Evolutionary conservation across 1,284 basidiomycete genomes (phyloP), one percentile per base, ranked within the genome.

Genomic region (Cryptococcus amylolentus): DNA sequence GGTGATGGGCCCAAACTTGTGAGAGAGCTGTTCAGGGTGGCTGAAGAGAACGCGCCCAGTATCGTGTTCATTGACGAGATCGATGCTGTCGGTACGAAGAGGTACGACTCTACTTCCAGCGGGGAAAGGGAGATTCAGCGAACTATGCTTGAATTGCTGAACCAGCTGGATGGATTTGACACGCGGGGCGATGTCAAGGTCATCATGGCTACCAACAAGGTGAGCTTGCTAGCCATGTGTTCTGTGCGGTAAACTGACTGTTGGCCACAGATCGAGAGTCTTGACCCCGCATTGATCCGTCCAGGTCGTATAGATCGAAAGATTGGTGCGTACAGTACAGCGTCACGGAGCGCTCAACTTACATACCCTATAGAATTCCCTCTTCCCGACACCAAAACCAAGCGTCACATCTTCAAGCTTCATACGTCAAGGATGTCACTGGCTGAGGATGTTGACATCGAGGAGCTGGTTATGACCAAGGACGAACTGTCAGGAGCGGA

Each of bases 31-130:
- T 99, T 99, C 84, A 85, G 93, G 57, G 88, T 97, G 5, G 96
- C 96, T 9, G 94, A 97, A 77, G 94, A 98, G 73, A 89, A 98
- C 71, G 91, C 94, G 12, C 95, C 96, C 4, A 95, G 93, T 52
- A 98, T 99, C 63, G 91, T 99, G 40, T 99, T 99, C 77, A 98
- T 99, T 74, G 96, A 99, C 75, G 96, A 99, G 77, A 91, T 99
- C 61, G 96, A 99, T 72, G 96, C 96, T 35, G 86, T 99, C 70
- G 96, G 96, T 71, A 98, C 95, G 4, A 99, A 99, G 80, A 88
- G 95, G 51, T 79, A 98, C 76, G 96, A 98, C 67, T 95, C 91
- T 40, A 95, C 94, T 60, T 97, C 94, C 28, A 91, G 92, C 46
- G 96, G 96, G 63, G 95, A 99, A 79, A 87, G 95, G 61, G 96